These are phyloP conservation scores for Yarrowia hollandica DNA, from an alignment of 805 yeast genomes.

Conservation along the genomic window DNA sequence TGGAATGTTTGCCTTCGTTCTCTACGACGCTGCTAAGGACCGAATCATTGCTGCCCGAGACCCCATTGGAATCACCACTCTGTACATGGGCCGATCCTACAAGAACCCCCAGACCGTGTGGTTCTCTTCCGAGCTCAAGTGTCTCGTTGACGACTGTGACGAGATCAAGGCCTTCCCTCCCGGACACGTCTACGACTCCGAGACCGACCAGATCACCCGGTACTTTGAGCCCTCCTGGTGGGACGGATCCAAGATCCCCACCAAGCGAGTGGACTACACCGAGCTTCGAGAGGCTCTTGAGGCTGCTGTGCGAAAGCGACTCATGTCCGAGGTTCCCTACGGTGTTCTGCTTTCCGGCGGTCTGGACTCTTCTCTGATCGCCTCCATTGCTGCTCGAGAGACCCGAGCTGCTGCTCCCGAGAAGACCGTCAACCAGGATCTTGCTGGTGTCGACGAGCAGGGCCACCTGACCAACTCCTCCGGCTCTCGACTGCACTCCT, in stretches of 20 bases:
- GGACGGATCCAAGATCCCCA: slow-evolving; percentile 76
- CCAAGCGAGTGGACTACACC: slow-evolving; percentile 70
- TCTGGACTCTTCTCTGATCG: slow-evolving; percentile 93
- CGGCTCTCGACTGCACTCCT: slow-evolving; percentile 80
- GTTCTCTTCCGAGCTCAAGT: slow-evolving; percentile 94
- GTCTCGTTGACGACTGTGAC: slow-evolving; percentile 93
- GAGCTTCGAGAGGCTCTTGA: slow-evolving; percentile 79
- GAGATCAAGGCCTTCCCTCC: slow-evolving; percentile 94
- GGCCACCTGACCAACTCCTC: slow-evolving; percentile 73
- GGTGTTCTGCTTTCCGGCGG: slow-evolving; percentile 98
- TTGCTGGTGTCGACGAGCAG: slow-evolving; percentile 88
- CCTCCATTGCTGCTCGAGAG: slow-evolving; percentile 96
- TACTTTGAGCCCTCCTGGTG: slow-evolving; percentile 95
- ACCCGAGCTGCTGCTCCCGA: slow-evolving; percentile 75
- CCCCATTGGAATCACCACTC: slow-evolving; percentile 95
- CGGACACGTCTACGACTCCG: slow-evolving; percentile 94
- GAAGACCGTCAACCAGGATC: slow-evolving; percentile 59
- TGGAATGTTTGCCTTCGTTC: slow-evolving; percentile 97
- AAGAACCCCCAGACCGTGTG: slow-evolving; percentile 70
- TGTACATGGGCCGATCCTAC: slow-evolving; percentile 87
- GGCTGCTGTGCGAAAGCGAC: slow-evolving; percentile 95
- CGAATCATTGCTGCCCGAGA: slow-evolving; percentile 96
- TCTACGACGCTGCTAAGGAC: slow-evolving; percentile 81
- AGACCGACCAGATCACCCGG: slow-evolving; percentile 79
- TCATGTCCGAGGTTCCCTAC: slow-evolving; percentile 99